Conservation (phyloP, 2,329 filamentous ascomycete genomes). For the Macroventuria anomochaeta region DNA sequence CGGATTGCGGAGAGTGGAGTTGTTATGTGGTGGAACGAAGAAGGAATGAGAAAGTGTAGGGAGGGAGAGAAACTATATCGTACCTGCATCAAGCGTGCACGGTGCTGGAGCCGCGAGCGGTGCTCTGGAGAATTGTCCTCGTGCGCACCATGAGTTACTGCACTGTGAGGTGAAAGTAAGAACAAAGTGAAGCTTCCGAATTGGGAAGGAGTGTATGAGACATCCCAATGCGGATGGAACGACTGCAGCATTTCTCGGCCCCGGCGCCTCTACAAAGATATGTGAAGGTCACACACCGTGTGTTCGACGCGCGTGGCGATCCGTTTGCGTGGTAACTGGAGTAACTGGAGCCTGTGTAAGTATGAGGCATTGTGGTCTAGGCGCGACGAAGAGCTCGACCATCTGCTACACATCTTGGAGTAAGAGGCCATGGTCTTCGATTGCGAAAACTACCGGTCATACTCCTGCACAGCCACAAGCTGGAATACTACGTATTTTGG, state of each 20-base stretch:
- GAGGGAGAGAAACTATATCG: conserved; percentile 1
- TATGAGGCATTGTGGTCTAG: neutral
- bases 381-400: neutral
- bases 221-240: conserved; percentile 9
- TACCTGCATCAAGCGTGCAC: conserved; percentile 3
- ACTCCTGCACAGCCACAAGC: neutral
- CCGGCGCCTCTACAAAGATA: neutral
- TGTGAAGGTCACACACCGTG: conserved; percentile 1
- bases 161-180: neutral
- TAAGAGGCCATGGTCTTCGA: neutral
- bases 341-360: conserved; percentile 1
- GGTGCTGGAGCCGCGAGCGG: conserved; percentile 3
- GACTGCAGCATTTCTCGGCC: conserved; percentile 5
- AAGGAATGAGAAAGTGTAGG: conserved; percentile 5
- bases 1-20: neutral
- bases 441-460: neutral
- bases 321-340: conserved; percentile 10
- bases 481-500: too few species aligned
- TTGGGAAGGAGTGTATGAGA: conserved; percentile 8
- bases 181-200: conserved; percentile 11
- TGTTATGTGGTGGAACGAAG: conserved; percentile 2
- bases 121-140: neutral
- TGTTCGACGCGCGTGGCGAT: conserved; percentile 2
- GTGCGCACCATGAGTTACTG: conserved; percentile 4
- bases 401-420: neutral